Evolutionary conservation across 2,329 filamentous ascomycete genomes (phyloP).

Genomic region (Leptodontidium sp.): DNA sequence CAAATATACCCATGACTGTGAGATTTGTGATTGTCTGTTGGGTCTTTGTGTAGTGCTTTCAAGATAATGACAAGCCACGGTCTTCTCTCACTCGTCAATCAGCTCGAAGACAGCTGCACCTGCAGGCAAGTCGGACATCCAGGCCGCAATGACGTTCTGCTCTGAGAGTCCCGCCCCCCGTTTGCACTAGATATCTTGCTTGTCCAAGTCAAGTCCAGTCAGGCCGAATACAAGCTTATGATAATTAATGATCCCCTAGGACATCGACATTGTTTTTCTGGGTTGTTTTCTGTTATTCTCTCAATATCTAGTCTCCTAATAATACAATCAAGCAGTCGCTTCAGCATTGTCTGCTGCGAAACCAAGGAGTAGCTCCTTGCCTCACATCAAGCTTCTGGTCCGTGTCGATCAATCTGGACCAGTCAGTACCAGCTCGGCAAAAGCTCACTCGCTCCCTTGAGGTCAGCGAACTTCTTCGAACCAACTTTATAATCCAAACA

Average conservation of each 20-base stretch:
- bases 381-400: slow-evolving; percentile 12
- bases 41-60: slow-evolving; percentile 3
- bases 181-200: slow-evolving; percentile 17
- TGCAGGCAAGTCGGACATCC: slow-evolving; percentile 1
- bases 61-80: slow-evolving; percentile 7
- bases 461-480: not conserved
- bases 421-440: slow-evolving; percentile 3
- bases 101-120: not conserved
- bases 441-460: slow-evolving; percentile 15
- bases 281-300: not conserved
- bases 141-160: slow-evolving; percentile 18
- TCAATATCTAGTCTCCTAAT: not conserved
- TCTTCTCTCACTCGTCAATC: slow-evolving; percentile 11
- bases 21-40: not conserved
- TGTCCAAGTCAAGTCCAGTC: not conserved
- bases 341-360: slow-evolving; percentile 16
- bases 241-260: slow-evolving; percentile 1
- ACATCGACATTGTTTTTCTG: not conserved
- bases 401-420: slow-evolving; percentile 13
- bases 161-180: not conserved
- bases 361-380: slow-evolving; percentile 6
- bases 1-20: not conserved
- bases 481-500: not conserved
- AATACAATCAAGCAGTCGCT: not conserved
- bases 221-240: not conserved